Base-by-base conservation (phyloP, 768 basidiomycete species). In the Amyloporia xantha region DNA sequence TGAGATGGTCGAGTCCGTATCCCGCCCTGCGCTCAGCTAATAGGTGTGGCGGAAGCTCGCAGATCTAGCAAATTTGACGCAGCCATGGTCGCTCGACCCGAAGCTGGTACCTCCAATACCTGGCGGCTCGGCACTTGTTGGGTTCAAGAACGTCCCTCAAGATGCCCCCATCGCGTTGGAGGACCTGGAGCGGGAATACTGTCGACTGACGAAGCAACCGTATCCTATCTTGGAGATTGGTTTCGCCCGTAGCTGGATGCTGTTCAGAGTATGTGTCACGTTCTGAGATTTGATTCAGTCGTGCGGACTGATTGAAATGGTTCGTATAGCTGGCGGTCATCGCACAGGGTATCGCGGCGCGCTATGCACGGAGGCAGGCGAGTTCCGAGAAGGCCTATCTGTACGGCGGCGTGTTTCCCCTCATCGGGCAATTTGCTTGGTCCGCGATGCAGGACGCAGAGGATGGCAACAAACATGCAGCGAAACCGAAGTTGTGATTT, bases 51-150 rank as follows among this genome's bases (percentile, higher is more conserved):
- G 25, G 25, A 28, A 86, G 79, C 76, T 96, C 1, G 89, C 91
- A 19, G 95, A 99, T 62, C 73, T 98, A 1, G 91, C 81, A 0
- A 97, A 97, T 66, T 68, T 97, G 44, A 90, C 91, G 0, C 81
- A 89, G 59, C 86, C 89, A 5, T 97, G 89, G 90, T 66, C 75
- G 2, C 69, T 86, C 25, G 76, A 81, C 47, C 57, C 68, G 46
- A 66, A 53, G 12, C 50, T 73, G 47, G 42, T 79, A 21, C 27
- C 54, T 0, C 62, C 56, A 13, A 44, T 60, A 20, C 10, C 24
- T 2, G 41, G 51, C 41, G 51, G 41, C 4, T 30, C 50, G 13
- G 49, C 71, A 2, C 52, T 87, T 37, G 68, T 69, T 9, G 80
- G 82, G 2, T 86, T 84, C 71, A 90, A 91, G 64, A 79, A 81